phyloP scores from a whole-genome alignment of 2,329 filamentous ascomycete species.

The Stachybotrys chartarum region DNA sequence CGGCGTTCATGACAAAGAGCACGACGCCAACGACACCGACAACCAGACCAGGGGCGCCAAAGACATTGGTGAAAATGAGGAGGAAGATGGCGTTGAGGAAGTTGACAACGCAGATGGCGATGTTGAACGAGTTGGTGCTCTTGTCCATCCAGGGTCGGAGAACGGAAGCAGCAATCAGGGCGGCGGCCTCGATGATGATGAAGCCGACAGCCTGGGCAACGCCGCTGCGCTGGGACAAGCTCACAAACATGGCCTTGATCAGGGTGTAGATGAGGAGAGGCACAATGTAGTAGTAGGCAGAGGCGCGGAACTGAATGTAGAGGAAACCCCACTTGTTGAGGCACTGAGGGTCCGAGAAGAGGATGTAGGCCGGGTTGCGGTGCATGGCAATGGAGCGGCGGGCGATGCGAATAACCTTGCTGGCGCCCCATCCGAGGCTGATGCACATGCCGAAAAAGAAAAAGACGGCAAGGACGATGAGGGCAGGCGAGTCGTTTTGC shows the following conservation, averaged over 20 bases:
- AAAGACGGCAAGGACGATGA: conserved; percentile 80
- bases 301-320: conserved; percentile 93
- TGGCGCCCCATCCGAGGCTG: conserved; percentile 77
- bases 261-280: conserved; percentile 71
- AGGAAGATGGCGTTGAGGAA: conserved; percentile 87
- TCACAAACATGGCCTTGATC: conserved; percentile 86
- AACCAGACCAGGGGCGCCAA: conserved; percentile 75
- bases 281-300: conserved; percentile 91
- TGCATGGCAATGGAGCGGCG: conserved; percentile 85
- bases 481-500: conserved; percentile 72
- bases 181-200: conserved; percentile 72
- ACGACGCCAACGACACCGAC: conserved; percentile 84
- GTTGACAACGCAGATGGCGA: conserved; percentile 82
- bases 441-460: conserved; percentile 76
- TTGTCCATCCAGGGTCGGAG: conserved; percentile 98
- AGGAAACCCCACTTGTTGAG: conserved; percentile 98
- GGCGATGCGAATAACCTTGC: conserved; percentile 84
- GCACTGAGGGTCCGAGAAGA: conserved; percentile 89
- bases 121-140: conserved; percentile 95
- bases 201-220: conserved; percentile 75
- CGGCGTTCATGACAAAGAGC: conserved; percentile 82
- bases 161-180: conserved; percentile 70
- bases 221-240: conserved; percentile 64
- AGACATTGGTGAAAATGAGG: conserved; percentile 80
- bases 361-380: conserved; percentile 93